phyloP scores from a whole-genome alignment of 2,329 filamentous ascomycete genomes.

The Fusarium nygamai region DNA sequence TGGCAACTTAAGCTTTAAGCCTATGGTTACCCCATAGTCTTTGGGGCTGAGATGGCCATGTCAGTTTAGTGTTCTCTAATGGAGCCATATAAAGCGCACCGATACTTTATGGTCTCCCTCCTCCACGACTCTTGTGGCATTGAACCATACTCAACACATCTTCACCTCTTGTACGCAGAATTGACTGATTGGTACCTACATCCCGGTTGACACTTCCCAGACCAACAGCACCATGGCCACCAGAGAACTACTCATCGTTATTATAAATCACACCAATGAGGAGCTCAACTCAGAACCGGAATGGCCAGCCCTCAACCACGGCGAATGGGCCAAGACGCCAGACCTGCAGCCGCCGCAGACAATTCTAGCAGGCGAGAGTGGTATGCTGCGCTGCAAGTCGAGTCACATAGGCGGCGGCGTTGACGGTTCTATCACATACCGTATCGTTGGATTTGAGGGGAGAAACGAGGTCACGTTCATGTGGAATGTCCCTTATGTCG shows the following conservation, averaged over 20 bases:
- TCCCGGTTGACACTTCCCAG: rapidly evolving
- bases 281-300: background rate
- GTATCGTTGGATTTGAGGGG: background rate
- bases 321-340: background rate
- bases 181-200: no score
- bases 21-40: rapidly evolving
- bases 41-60: no score
- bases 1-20: background rate
- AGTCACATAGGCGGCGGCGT: background rate
- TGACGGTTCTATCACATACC: background rate
- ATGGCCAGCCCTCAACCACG: background rate
- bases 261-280: background rate
- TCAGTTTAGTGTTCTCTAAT: rapidly evolving
- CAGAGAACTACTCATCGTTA: background rate
- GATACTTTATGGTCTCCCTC: no score
- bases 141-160: no score
- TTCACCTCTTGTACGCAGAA: no score
- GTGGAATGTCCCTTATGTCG: conserved; percentile 10
- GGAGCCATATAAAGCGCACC: no score
- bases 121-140: no score
- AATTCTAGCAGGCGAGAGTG: background rate
- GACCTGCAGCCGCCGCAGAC: background rate
- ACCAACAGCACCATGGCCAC: background rate
- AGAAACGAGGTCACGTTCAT: background rate
- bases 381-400: background rate